Conservation (phyloP, 2,329 filamentous ascomycete species). For the Samsoniella hepiali region DNA sequence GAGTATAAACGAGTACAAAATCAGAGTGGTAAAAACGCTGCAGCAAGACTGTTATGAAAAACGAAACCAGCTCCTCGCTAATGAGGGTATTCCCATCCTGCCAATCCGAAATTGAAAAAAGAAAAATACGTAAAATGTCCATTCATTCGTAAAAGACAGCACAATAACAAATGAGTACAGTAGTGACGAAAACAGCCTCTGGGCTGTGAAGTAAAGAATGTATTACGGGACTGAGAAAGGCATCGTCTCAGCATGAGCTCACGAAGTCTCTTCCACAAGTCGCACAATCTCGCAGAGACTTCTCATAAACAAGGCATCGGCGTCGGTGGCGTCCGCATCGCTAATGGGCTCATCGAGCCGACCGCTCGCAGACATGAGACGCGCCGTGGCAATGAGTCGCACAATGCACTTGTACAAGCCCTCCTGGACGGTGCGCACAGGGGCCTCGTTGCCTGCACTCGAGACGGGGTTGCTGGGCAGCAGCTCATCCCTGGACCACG, state of each 20-base stretch:
- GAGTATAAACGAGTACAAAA: neutral
- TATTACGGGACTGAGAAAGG: neutral
- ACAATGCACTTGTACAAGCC: slow-evolving; percentile 51
- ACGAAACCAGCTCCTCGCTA: slow-evolving; percentile 2
- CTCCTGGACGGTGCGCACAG: slow-evolving; percentile 44
- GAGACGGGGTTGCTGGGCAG: slow-evolving; percentile 19
- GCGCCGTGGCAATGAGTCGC: slow-evolving; percentile 48
- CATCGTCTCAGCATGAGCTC: neutral
- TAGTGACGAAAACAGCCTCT: neutral
- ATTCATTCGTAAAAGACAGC: neutral
- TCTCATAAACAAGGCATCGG: slow-evolving; percentile 38
- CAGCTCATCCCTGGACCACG: slow-evolving; percentile 30
- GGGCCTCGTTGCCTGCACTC: slow-evolving; percentile 30
- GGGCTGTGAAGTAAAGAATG: too few species aligned
- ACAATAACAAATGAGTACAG: neutral
- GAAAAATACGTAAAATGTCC: neutral
- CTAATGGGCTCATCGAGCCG: slow-evolving; percentile 29
- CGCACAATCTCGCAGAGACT: slow-evolving; percentile 44
- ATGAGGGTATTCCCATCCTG: slow-evolving; percentile 7
- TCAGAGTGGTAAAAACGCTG: neutral
- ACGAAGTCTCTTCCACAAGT: slow-evolving; percentile 32
- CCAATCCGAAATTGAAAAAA: neutral
- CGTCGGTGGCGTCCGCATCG: slow-evolving; percentile 29
- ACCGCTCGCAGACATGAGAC: slow-evolving; percentile 33
- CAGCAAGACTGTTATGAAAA: neutral